Evolutionary conservation across 371 early-diverging fungal genomes (phyloP).

Genomic region (Capillidium rhysosporum): DNA sequence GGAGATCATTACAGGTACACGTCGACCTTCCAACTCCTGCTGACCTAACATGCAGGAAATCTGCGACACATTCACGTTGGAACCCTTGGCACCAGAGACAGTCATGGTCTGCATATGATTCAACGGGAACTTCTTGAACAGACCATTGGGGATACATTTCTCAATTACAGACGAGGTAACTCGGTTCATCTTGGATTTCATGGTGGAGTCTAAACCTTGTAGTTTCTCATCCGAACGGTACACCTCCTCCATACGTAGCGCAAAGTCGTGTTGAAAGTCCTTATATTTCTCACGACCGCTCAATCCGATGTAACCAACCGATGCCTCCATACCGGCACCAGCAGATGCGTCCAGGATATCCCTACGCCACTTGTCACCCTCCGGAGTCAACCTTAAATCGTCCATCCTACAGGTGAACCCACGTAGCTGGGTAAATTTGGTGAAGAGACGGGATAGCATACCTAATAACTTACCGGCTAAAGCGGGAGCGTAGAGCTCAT

Average conservation of each 20-base stretch:
- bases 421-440: conserved; percentile 70
- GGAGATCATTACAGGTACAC: conserved; percentile 96
- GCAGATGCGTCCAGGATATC: conserved; percentile 33
- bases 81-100: conserved; percentile 98
- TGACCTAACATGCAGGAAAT: conserved; percentile 98
- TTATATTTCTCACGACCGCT: conserved; percentile 21
- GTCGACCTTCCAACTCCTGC: conserved; percentile 98
- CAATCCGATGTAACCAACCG: conserved; percentile 50
- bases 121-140: conserved; percentile 58
- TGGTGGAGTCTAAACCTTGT: conserved; percentile 76
- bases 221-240: conserved; percentile 66
- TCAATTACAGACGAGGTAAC: conserved; percentile 66
- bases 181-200: conserved; percentile 70
- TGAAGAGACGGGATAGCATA: conserved; percentile 85
- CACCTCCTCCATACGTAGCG: conserved; percentile 60
- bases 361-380: conserved; percentile 60
- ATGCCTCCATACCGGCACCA: conserved; percentile 41
- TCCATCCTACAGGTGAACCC: conserved; percentile 99
- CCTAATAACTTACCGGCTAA: conserved; percentile 87
- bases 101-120: conserved; percentile 99
- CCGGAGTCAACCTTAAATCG: conserved; percentile 78
- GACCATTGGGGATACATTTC: conserved; percentile 61
- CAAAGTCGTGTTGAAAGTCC: conserved; percentile 21
- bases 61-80: conserved; percentile 94
- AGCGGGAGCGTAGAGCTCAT: conserved; percentile 90